Evolutionary conservation across 306 rosid genomes (phyloP).

Genomic region (Canavalia ensiformis): DNA sequence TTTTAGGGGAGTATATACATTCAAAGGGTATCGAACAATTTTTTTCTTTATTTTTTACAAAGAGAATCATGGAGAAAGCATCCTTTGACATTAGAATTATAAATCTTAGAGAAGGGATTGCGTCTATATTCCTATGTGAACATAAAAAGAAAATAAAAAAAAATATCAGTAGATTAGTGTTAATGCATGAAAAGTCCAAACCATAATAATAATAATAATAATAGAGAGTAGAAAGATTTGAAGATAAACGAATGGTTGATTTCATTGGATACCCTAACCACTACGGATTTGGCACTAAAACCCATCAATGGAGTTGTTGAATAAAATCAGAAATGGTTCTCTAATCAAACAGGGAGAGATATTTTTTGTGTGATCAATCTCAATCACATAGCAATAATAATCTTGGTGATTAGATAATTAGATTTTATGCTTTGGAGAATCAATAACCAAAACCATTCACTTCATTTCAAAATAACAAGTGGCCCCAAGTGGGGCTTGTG

Average conservation of each 20-base stretch:
- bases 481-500: slow-evolving; percentile 30
- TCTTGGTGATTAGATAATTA: slow-evolving; percentile 28
- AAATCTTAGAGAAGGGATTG: background rate
- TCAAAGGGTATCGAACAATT: background rate
- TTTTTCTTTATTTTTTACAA: background rate
- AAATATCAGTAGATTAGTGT: background rate
- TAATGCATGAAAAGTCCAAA: slow-evolving; percentile 6
- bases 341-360: slow-evolving; percentile 10
- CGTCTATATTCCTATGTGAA: background rate
- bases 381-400: slow-evolving; percentile 9
- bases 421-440: slow-evolving; percentile 26
- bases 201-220: slow-evolving; percentile 24
- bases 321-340: slow-evolving; percentile 37
- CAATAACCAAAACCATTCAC: background rate
- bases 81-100: background rate
- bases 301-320: slow-evolving; percentile 25
- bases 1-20: background rate
- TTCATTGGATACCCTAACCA: slow-evolving; percentile 40
- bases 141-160: background rate
- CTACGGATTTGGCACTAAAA: slow-evolving; percentile 29
- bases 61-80: slow-evolving; percentile 14
- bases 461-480: slow-evolving; percentile 17
- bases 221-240: background rate
- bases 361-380: slow-evolving; percentile 24
- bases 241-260: background rate